A percentile compares a stretch with the other conserved stretches of the same genome.
Evolutionary conservation across 2,329 filamentous ascomycete species (phyloP).

Genomic region (Xylaria sp.): DNA sequence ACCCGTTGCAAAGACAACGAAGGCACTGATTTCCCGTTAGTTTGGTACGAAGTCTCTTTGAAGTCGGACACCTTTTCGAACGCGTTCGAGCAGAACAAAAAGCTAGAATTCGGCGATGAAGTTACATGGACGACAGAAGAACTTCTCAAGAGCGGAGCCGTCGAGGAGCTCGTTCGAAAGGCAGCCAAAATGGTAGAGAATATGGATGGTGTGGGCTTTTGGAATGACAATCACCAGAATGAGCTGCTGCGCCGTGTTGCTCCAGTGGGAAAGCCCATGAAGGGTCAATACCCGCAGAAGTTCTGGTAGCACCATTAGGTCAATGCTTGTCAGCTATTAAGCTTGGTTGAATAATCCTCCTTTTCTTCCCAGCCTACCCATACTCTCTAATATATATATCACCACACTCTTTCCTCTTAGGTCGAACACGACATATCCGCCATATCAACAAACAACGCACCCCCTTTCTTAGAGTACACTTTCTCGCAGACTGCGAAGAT

Average conservation of each 20-base stretch:
- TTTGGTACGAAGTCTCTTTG: constrained; percentile 46
- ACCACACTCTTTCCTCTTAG: not conserved
- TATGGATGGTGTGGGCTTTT: constrained; percentile 48
- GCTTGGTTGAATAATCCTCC: not conserved
- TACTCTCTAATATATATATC: no score
- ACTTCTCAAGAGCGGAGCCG: constrained; percentile 39
- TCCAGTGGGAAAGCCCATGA: constrained; percentile 21
- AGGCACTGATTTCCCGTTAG: constrained; percentile 28
- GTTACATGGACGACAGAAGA: constrained; percentile 42
- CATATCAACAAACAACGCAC: not conserved
- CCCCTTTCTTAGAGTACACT: no score
- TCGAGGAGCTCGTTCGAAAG: constrained; percentile 42
- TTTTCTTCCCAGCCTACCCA: not conserved
- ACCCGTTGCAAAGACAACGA: constrained; percentile 17
- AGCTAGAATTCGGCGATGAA: constrained; percentile 45
- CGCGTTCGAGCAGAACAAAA: constrained; percentile 45
- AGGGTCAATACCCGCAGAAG: not conserved
- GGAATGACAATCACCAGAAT: constrained; percentile 46
- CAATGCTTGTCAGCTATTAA: not conserved
- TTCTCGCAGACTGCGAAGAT: not conserved
- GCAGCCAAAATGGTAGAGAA: constrained; percentile 43
- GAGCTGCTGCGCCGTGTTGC: constrained; percentile 20
- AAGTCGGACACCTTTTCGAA: constrained; percentile 39
- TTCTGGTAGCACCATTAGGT: constrained; percentile 27
- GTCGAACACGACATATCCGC: not conserved